Base-by-base conservation (phyloP, 2,329 filamentous ascomycete species). In the Talaromyces sp. region DNA sequence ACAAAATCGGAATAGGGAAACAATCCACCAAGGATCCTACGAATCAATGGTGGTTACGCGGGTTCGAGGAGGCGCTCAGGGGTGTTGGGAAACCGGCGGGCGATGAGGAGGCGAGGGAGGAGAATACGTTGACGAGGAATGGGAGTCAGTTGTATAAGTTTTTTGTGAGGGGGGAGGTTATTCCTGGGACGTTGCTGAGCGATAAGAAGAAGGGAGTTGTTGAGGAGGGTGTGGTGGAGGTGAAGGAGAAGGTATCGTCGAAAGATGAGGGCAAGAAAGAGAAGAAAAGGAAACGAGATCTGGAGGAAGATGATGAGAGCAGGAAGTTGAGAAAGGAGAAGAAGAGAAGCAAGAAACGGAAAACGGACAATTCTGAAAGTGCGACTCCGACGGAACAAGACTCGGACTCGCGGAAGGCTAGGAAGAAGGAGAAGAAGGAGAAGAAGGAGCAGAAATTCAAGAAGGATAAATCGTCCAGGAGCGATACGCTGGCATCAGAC, bases 31-130 rank as follows among this genome's bases (percentile, higher is more conserved):
- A 82, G 65, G 83, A 83, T 31, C 82, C 86, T 36, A 83, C 85
- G 65, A 94, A 97, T 75, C 93, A 97, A 76, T 99, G 95, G 95
- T 99, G 95, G 95, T 84, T 97, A 78, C 90, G 92, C 66, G 95
- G 95, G 11, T 97, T 97, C 71, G 94, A 98, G 78, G 89, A 93
- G 75, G 93, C 93, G 64, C 81, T 97, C 69, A 91, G 95, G 77
- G 91, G 89, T 3, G 84, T 97, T 62, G 84, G 83, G 78, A 89
- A 82, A 84, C 22, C 86, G 66, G 76, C 86, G 68, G 81, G 79
- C 36, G 81, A 82, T 65, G 47, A 49, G 10, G 15, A 29, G 36
- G 36, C 56, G 36, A 40, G 56, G 27, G 56, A 59, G 36, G 56
- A 59, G n/a, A 78, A 76, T 60, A 73, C 73, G 72, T 81, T 74